Percentiles rank a stretch among this genome's conserved stretches.
Evolutionary conservation across 73 alveolate genomes (phyloP).

Genomic region (Tetrahymena borealis): DNA sequence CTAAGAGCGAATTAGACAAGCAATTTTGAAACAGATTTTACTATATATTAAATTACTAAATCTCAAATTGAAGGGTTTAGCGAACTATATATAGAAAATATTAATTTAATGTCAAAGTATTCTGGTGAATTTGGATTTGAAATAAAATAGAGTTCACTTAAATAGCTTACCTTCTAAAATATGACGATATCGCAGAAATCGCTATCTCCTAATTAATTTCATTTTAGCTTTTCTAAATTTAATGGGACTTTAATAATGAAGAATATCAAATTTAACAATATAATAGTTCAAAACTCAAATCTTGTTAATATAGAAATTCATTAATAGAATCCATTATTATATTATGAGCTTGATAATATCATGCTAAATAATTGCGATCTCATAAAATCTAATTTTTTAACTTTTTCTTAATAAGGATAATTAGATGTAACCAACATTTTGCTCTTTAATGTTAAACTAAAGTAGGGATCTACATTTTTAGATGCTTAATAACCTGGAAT

Average conservation of each 20-base stretch:
- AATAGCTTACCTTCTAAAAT: not conserved
- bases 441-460: too few relatives aligned
- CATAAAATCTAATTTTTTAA: too few relatives aligned
- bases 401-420: too few relatives aligned
- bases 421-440: too few relatives aligned
- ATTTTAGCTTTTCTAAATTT: not conserved
- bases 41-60: not conserved
- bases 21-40: not conserved
- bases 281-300: not conserved
- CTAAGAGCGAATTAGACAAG: not conserved
- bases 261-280: not conserved
- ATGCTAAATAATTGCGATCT: too few relatives aligned
- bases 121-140: not conserved
- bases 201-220: not conserved
- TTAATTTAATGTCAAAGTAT: not conserved
- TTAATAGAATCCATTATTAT: too few relatives aligned
- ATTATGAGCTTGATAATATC: too few relatives aligned
- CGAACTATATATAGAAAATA: not conserved
- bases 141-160: not conserved
- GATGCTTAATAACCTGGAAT: too few relatives aligned
- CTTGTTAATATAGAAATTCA: not conserved
- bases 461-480: too few relatives aligned
- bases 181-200: not conserved
- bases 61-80: not conserved
- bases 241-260: not conserved